Evolutionary conservation across 1,139 yeast species (phyloP), one percentile per base, ranked within the genome.

Genomic region (Diutina scorzettiae): DNA sequence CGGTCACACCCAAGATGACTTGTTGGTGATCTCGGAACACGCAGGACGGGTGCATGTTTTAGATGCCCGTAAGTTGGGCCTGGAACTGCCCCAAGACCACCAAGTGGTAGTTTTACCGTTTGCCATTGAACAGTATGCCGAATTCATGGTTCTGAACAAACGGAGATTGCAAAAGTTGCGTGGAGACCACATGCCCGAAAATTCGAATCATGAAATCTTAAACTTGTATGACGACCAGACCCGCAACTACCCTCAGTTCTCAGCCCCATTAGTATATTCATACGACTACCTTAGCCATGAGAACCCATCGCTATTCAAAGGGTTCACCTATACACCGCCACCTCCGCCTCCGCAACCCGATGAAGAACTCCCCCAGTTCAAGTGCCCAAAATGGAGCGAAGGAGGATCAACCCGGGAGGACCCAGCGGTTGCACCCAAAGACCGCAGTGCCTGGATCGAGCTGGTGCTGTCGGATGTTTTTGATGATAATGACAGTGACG

Each of bases 21-120:
- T 86, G 46, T 64, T 87, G 50, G 76, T 83, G 43, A 66, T 87
- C 2, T 74, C 84, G 43, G 96, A 87, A 56, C 95, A 87, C 53
- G 83, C 78, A 46, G 94, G 94, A 1, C 65, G 95, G 44, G 84
- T 87, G 2, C 96, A 87, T 60, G 65, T 86, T 43, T 66, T 87
- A 21, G 96, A 87, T 57, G 69, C 86, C 39, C 70, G 95, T 46
- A 76, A 80, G 52, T 72, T 78, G 51, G 50, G 46, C 5, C 44
- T 48, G 31, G 45, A 45, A 18, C 76, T 80, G 51, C 27, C 19
- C n/a, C 28, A 34, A 12, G 25, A n/a, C 19, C 95, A 84, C 53
- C 94, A 84, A 55, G 86, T 87, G 29, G 67, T 86, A 18, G 69
- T 81, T 20, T 64, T 67, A 24, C 74, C 74, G 4, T 43, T 21